Conservation (phyloP, 208 protist genomes). For the Crithidia brevicula region DNA sequence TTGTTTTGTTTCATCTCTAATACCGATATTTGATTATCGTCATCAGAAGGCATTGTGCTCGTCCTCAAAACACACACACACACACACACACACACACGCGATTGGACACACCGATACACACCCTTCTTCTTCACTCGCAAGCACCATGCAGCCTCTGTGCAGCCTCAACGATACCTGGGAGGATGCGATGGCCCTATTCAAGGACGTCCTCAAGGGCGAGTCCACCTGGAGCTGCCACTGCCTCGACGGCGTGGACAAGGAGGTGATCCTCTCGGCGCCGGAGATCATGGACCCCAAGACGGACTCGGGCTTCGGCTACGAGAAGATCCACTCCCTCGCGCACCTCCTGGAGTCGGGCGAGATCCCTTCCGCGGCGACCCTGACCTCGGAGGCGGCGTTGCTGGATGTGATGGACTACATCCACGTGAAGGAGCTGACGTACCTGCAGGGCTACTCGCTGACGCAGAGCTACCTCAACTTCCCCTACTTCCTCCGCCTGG, state of each 20-base stretch:
- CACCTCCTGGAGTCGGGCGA: constrained; percentile 42
- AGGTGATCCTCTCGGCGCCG: constrained; percentile 77
- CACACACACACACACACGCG: neutral
- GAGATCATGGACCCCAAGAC: constrained; percentile 92
- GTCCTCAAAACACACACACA: neutral
- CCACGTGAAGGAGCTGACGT: constrained; percentile 67
- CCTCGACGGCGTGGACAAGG: constrained; percentile 65
- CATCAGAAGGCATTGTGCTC: too few species aligned
- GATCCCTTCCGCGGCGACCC: constrained; percentile 53
- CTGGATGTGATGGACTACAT: constrained; percentile 84
- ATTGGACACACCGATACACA: too few species aligned
- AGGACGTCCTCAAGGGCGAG: constrained; percentile 35
- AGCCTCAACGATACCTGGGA: constrained; percentile 74
- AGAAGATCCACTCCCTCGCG: constrained; percentile 53
- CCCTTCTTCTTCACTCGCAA: too few species aligned
- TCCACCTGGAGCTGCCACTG: constrained; percentile 69
- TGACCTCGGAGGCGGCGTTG: constrained; percentile 45
- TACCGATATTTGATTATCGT: too few species aligned
- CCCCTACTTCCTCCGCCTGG: constrained; percentile 76
- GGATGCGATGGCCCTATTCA: constrained; percentile 66
- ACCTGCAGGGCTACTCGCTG: constrained; percentile 74
- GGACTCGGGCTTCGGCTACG: constrained; percentile 74
- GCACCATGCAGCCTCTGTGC: constrained; percentile 39
- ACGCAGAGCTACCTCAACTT: constrained; percentile 74
- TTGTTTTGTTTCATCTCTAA: neutral